Evolutionary conservation across 306 rosid genomes (phyloP), one percentile per base, ranked within the genome.

Genomic region (Trifolium dubium): DNA sequence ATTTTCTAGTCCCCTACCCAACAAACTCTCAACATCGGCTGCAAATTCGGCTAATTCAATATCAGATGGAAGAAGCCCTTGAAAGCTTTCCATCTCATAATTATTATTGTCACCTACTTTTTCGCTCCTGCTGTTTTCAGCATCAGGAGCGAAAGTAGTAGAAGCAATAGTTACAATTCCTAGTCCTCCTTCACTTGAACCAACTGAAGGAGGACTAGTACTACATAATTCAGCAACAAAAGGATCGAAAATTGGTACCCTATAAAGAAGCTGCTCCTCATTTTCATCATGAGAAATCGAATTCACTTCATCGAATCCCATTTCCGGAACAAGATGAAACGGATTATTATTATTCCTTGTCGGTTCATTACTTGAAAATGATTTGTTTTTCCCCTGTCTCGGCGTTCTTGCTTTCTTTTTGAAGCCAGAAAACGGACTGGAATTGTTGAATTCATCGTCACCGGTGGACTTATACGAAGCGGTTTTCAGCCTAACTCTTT

Each of bases 21-120:
- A 68, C 31, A 95, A 78, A 64, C 91, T 92, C 78, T 95, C 99
- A 8, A 95, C 99, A 41, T 95, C 97, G 4, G 97, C 99, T 0
- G 99, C 92, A 55, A 94, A 94, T 67, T 92, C 90, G 3, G 83
- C 96, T 5, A 89, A 86, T 23, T 95, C 98, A 80, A 73, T 80
- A 34, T 90, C 97, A 0, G 88, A 83, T 8, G 92, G 90, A 70
- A 83, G 72, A 77, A 88, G 71, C 41, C 85, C 91, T 12, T 79
- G 85, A 69, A 83, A 73, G 28, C 37, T 79, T 46, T 80, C 92
- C 73, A 54, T 64, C 51, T 82, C 81, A 5, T 23, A 51, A 47
- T n/a, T 40, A 28, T 10, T 60, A 23, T 39, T 28, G 35, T 13
- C 14, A 15, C 29, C 4, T 49, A 41, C 81, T 14, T 65, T 35